phyloP scores from a whole-genome alignment of 495 filamentous ascomycete species.

The Aspergillus leporis region DNA sequence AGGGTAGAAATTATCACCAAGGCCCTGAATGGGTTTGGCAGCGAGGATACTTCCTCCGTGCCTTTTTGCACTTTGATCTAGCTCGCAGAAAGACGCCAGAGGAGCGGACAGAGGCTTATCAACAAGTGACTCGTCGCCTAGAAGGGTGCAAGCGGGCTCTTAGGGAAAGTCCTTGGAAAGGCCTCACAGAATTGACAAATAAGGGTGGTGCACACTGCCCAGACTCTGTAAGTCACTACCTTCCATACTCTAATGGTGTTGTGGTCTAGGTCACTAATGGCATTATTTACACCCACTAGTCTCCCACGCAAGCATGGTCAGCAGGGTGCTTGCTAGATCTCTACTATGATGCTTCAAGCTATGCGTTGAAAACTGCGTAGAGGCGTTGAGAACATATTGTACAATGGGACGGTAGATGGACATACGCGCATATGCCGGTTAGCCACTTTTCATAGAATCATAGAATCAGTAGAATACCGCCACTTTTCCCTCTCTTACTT shows the following conservation, averaged over 20 bases:
- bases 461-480: not conserved
- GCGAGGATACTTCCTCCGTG: conserved; percentile 89
- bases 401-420: not conserved
- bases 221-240: conserved; percentile 72
- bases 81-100: conserved; percentile 61
- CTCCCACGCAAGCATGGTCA: conserved; percentile 94
- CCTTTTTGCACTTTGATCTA: conserved; percentile 87
- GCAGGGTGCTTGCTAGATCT: conserved; percentile 91
- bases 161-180: conserved; percentile 77
- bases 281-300: conserved; percentile 44
- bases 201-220: conserved; percentile 77
- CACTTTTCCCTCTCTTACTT: not conserved
- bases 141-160: conserved; percentile 81
- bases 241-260: conserved; percentile 2
- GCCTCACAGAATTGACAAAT: conserved; percentile 91
- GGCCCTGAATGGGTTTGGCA: conserved; percentile 99
- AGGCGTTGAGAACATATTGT: not conserved
- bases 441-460: not conserved
- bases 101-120: conserved; percentile 79
- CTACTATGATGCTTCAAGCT: conserved; percentile 77
- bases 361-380: conserved; percentile 20
- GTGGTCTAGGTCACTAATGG: conserved; percentile 9
- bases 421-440: not conserved
- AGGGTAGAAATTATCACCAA: conserved; percentile 97
- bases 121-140: conserved; percentile 85